phyloP scores from a whole-genome alignment of 352 stramenopile species.

The Phytophthora citrophthora region DNA sequence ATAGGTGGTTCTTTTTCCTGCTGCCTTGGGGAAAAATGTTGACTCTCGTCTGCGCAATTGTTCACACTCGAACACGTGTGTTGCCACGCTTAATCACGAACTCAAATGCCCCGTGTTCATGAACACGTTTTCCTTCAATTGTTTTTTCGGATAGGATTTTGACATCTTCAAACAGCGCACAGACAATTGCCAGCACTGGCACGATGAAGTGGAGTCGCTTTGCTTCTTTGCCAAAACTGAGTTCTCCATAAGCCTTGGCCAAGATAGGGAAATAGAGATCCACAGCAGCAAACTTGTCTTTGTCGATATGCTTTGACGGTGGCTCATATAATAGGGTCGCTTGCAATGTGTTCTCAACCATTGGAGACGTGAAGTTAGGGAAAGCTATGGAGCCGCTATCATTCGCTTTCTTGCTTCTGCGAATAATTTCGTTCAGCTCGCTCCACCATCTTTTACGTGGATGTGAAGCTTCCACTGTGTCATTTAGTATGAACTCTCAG shows the following conservation, averaged over 20 bases:
- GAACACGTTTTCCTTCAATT: background rate
- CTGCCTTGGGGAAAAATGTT: too few species aligned
- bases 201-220: background rate
- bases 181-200: background rate
- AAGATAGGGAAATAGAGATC: background rate
- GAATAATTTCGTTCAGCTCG: background rate
- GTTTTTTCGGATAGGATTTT: constrained; percentile 40
- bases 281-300: background rate
- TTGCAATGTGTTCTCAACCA: too few species aligned
- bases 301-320: background rate
- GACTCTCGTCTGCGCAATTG: too few species aligned
- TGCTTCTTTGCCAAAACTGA: background rate
- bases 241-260: background rate
- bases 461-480: background rate
- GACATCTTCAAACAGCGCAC: background rate
- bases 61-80: constrained; percentile 39
- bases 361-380: too few species aligned
- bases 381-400: background rate
- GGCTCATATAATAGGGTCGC: background rate
- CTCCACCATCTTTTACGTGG: background rate
- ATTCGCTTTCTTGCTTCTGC: background rate
- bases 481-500: too few species aligned
- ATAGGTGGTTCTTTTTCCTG: too few species aligned
- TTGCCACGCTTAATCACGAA: constrained; percentile 42
- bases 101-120: too few species aligned